Evolutionary conservation across 2,329 filamentous ascomycete genomes (phyloP), one percentile per base, ranked within the genome.

Genomic region (Neofusicoccum cordaticola): DNA sequence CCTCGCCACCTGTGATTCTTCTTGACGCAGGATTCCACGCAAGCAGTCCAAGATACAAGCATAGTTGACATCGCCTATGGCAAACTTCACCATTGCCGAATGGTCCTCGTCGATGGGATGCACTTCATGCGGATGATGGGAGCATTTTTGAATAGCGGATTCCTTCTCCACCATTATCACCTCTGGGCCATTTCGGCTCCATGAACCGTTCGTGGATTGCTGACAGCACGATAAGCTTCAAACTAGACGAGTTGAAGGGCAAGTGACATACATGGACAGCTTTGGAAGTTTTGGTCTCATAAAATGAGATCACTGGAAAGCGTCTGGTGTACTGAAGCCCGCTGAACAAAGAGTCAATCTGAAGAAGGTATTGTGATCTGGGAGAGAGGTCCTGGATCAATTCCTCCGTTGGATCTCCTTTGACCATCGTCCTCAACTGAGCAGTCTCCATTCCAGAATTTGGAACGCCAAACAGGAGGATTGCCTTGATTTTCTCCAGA

Each of bases 1-100:
- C 27, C 27, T 0, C 6, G 27, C 1, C 4, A 31, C 0, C 1
- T 31, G 27, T 31, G 8, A 4, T 15, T 39, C 1, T 1, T n/a
- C 1, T 6, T 3, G 27, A n/a, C 0, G 1, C 7, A 4, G 7
- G 9, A 35, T 4, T 2, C 3, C 17, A 11, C 8, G n/a, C 9
- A 52, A 2, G 13, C 11, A 52, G 9, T 6, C 50, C 34, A 52
- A 17, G 8, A 52, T 17, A 0, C 17, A 12, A 1, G 22, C 3
- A 15, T 57, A 57, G 3, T 34, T 44, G 9, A 5, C 0, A 3
- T 57, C 53, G 2, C 15, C 41, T 19, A 13, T n/a, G 1, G 53
- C 6, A 44, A 57, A 34, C 22, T 57, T 57, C 2, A 45, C 53
- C 53, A 57, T 44, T 3, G 39, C 15, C 11, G 39, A 45, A 34